Evolutionary conservation across 371 early-diverging fungal genomes (phyloP).

Genomic region (Mortierella sp.): DNA sequence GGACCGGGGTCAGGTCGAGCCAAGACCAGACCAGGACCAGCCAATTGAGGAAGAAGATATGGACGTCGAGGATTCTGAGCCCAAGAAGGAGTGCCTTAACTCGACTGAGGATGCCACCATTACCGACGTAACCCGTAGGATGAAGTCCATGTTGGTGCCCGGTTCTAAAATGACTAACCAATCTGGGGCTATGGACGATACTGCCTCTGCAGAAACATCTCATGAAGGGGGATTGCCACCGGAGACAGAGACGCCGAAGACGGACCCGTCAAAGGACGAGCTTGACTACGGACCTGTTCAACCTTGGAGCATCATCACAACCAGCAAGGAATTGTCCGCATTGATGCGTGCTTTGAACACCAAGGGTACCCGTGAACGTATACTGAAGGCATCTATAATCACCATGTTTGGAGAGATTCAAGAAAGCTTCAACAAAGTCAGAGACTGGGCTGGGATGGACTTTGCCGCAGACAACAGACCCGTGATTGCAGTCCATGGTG

Average conservation of each 20-base stretch:
- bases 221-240: neutral
- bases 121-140: slow-evolving; percentile 36
- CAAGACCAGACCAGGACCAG: slow-evolving; percentile 4
- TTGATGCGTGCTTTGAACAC: slow-evolving; percentile 44
- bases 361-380: slow-evolving; percentile 44
- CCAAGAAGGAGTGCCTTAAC: neutral
- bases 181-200: slow-evolving; percentile 7
- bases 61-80: neutral
- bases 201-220: slow-evolving; percentile 4
- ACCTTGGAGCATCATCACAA: slow-evolving; percentile 47
- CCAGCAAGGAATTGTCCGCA: slow-evolving; percentile 41
- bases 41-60: neutral
- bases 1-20: slow-evolving; percentile 40
- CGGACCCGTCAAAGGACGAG: slow-evolving; percentile 21
- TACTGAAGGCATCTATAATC: slow-evolving; percentile 35
- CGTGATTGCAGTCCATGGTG: slow-evolving; percentile 25
- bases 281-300: slow-evolving; percentile 47
- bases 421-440: slow-evolving; percentile 27
- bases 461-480: slow-evolving; percentile 20
- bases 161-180: neutral
- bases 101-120: slow-evolving; percentile 7
- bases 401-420: slow-evolving; percentile 48
- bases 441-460: slow-evolving; percentile 34
- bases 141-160: slow-evolving; percentile 47
- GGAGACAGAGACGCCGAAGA: neutral